Conservation (phyloP, 176 grass and related monocot species). For the Triticum monococcum region DNA sequence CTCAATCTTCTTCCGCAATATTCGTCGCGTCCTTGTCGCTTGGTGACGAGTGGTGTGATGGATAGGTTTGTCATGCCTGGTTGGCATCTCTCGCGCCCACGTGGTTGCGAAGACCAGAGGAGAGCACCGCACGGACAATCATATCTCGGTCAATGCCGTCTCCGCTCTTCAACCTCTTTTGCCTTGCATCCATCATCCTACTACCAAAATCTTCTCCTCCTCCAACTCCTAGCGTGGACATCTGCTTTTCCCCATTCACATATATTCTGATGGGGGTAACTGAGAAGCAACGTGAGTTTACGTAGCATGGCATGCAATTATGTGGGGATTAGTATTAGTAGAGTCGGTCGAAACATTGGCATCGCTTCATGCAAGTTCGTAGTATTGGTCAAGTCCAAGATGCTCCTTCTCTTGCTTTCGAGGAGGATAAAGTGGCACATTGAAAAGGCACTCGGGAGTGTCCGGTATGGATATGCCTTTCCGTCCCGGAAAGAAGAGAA, state of each 20-base stretch:
- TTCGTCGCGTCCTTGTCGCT: background rate
- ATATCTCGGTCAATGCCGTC: constrained; percentile 34
- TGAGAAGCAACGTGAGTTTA: background rate
- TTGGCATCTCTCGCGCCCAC: constrained; percentile 3
- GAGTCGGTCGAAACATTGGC: background rate
- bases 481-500: background rate
- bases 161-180: background rate
- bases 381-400: background rate
- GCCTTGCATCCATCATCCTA: background rate
- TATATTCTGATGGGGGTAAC: background rate
- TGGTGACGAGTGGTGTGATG: background rate
- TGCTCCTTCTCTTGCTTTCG: background rate
- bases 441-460: background rate
- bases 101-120: background rate
- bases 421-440: background rate
- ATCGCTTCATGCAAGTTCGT: background rate
- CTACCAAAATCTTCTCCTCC: constrained; percentile 13
- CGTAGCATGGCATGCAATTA: background rate
- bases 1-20: background rate
- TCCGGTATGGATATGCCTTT: background rate
- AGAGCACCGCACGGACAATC: background rate
- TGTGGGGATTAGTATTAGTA: background rate
- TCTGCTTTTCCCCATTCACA: background rate
- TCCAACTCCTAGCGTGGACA: background rate
- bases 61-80: background rate